Base-by-base conservation (phyloP, 352 stramenopile species). In the Thraustochytrium striatum region DNA sequence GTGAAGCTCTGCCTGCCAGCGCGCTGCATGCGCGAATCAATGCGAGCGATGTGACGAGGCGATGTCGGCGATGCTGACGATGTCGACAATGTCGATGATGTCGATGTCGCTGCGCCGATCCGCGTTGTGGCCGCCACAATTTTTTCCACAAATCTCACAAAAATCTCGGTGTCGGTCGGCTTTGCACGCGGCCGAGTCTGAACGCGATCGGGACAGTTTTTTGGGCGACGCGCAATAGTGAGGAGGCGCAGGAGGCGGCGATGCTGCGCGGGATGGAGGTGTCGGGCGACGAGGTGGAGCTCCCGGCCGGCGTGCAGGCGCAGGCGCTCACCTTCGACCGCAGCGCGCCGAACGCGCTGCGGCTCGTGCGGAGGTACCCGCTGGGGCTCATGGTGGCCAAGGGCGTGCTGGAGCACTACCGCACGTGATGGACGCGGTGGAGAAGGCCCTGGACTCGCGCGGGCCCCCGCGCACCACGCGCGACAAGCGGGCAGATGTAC, bases 301-400 rank as follows among this genome's bases (percentile, higher is more conserved):
- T 75, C 28, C 65, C 65, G 43, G 65, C n/a, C 11, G 65, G 65
- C 65, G 65, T 75, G n/a, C 41, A 33, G 43, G n/a, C 44, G n/a
- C 65, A 75, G 65, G 30, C 65, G 43, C 44, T 75, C n/a, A 3
- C 61, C 5, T 9, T 47, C 5, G 65, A 75, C 44, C 61, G 36
- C 19, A 13, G 30, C 5, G 30, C 30, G 5, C 35, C 44, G 16
- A 44, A 33, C 13, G 59, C 35, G 5, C 30, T 75, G n/a, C 61
- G 47, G 30, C 65, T 75, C 7, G 65, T 3, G 11, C 33, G 50
- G 11, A 7, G 65, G 41, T 75, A 68, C 35, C 65, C 65, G 16
- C 65, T 75, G 30, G 65, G 65, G 32, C 65, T 75, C 16, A 35
- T 75, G 16, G 3, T 61, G n/a, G 50, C 19, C n/a, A 3, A 11